A percentile compares a stretch with the other conserved stretches of the same genome.
Conservation (phyloP, 768 basidiomycete genomes). For the Tricholoma furcatifolium region DNA sequence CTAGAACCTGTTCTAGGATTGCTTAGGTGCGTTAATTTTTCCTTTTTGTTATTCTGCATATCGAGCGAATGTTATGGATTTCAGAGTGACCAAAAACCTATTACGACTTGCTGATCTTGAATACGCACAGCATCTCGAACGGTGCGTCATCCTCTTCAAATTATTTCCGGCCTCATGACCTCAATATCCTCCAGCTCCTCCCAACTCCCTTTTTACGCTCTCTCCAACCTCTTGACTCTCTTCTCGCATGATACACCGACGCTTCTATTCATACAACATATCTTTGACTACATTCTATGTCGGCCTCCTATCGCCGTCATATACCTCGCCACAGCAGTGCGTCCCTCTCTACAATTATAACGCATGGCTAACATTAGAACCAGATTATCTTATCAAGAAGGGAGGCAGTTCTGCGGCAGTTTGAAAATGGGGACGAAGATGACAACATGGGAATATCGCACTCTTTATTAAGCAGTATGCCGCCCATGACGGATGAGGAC, state of each 20-base stretch:
- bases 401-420: slow-evolving; percentile 48
- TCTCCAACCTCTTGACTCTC: slow-evolving; percentile 87
- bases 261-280: slow-evolving; percentile 84
- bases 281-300: slow-evolving; percentile 87
- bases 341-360: slow-evolving; percentile 26
- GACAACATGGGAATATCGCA: slow-evolving; percentile 64
- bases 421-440: slow-evolving; percentile 72
- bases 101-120: slow-evolving; percentile 68
- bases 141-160: slow-evolving; percentile 35
- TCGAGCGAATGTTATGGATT: background rate
- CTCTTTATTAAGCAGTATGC: slow-evolving; percentile 65
- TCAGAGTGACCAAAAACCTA: slow-evolving; percentile 73
- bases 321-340: slow-evolving; percentile 81
- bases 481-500: slow-evolving; percentile 43
- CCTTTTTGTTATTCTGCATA: background rate
- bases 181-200: slow-evolving; percentile 46
- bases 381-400: slow-evolving; percentile 78
- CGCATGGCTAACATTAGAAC: background rate
- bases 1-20: slow-evolving; percentile 85
- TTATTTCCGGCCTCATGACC: background rate
- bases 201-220: slow-evolving; percentile 84
- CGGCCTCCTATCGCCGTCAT: slow-evolving; percentile 80
- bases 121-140: slow-evolving; percentile 67
- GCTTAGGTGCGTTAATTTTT: slow-evolving; percentile 47
- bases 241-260: slow-evolving; percentile 93